Evolutionary conservation across 805 yeast genomes (phyloP).

Genomic region (Debaryomyces maramus): DNA sequence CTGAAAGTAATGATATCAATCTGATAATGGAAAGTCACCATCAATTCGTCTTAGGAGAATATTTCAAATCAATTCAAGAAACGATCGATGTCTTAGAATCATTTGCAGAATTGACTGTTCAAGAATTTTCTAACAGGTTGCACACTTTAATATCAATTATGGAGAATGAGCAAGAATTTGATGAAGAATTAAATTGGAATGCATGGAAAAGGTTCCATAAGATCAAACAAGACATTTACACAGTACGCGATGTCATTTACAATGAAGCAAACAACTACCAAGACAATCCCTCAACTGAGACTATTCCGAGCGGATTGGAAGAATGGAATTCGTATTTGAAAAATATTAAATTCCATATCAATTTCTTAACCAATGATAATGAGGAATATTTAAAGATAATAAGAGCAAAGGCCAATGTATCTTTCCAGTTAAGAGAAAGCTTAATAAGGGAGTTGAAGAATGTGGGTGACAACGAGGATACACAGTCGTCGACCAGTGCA

Average conservation of each 20-base stretch:
- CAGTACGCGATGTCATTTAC: constrained; percentile 53
- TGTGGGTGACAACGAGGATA: not conserved
- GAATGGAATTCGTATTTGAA: constrained; percentile 35
- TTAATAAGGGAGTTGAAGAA: constrained; percentile 15
- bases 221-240: constrained; percentile 54
- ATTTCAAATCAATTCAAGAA: constrained; percentile 34
- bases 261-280: constrained; percentile 24
- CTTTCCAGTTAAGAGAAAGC: constrained; percentile 41
- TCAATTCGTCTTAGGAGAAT: constrained; percentile 25
- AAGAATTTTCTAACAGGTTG: constrained; percentile 63
- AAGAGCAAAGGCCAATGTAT: constrained; percentile 45
- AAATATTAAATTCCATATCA: constrained; percentile 46
- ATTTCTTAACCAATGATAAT: constrained; percentile 55
- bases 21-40: constrained; percentile 26
- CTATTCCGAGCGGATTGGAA: constrained; percentile 39
- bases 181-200: constrained; percentile 35
- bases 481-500: not conserved
- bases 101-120: constrained; percentile 66
- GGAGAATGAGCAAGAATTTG: constrained; percentile 14
- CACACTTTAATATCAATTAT: constrained; percentile 32
- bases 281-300: constrained; percentile 7
- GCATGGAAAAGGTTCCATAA: constrained; percentile 64
- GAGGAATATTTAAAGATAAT: constrained; percentile 52
- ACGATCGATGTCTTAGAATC: constrained; percentile 71
- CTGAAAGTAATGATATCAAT: constrained; percentile 23